Evolutionary conservation across 176 grass and related monocot genomes (phyloP), one percentile per base, ranked within the genome.

Genomic region (Raddia distichophylla): DNA sequence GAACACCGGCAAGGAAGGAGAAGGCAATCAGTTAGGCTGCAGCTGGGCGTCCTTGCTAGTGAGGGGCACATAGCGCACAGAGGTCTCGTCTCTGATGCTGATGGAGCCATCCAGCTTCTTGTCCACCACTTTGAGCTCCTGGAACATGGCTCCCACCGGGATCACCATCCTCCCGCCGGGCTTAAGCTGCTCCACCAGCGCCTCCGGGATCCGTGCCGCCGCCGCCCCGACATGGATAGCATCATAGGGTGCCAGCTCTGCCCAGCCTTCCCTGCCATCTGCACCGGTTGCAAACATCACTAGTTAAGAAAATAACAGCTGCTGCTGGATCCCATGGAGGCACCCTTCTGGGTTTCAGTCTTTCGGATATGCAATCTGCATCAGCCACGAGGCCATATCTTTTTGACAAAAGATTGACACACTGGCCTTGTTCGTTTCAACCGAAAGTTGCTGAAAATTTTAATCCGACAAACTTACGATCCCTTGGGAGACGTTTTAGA

Each of bases 241-340:
- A 35, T 96, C 93, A 67, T 93, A 96, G 34, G 93, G 85, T 60
- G 93, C 88, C 1, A 88, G 66, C 22, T 93, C 90, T 34, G 87
- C 75, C 93, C 93, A 96, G 19, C 93, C 93, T 81, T 93, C 74
- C 75, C 93, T 93, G 11, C 93, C 93, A 88, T 96, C 93, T 96
- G 79, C 19, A 74, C 72, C 77, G 48, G 12, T 84, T 76, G 52
- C 17, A 72, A 83, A 60, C 43, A 77, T 58, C 58, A 33, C 10
- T 40, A 27, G 43, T 18, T 17, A 10, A 17, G 42, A 54, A 13
- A 12, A n/a, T n/a, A n/a, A 40, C 11, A 46, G 34, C 8, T 73
- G 17, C 51, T 65, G 58, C 19, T 35, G 66, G 17, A 71, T 59
- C 7, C 19, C 35, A 47, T 34, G 18, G 20, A 9, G 51, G 48